These are phyloP conservation scores for Zalaria obscura DNA, from an alignment of 2,329 filamentous ascomycete genomes.

Conservation along the genomic window DNA sequence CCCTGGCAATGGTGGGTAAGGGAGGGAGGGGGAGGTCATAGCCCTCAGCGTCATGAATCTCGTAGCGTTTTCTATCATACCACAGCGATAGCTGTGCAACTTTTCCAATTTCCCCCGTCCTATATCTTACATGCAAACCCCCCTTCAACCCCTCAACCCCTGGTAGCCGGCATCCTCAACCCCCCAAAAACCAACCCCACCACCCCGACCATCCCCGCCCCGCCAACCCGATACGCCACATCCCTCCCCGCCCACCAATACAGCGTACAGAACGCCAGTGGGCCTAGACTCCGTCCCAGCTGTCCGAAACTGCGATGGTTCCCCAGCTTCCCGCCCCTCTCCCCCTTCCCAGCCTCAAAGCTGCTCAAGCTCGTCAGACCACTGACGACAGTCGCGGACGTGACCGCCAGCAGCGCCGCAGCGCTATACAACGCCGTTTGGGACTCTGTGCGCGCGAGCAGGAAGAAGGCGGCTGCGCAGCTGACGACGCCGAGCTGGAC, in stretches of 20 bases:
- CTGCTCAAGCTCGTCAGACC: conserved; percentile 83
- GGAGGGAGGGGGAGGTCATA: no score
- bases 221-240: conserved; percentile 69
- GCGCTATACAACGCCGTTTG: conserved; percentile 83
- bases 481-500: conserved; percentile 67
- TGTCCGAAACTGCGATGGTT: conserved; percentile 72
- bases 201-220: conserved; percentile 65
- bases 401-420: conserved; percentile 72
- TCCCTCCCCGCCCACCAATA: conserved; percentile 98
- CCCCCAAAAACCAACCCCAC: conserved; percentile 54
- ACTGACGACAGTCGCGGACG: conserved; percentile 88
- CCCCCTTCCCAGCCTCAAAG: conserved; percentile 67
- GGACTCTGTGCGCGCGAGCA: conserved; percentile 61
- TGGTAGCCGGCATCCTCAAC: conserved; percentile 46
- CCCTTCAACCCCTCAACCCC: no score
- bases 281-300: conserved; percentile 73
- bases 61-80: no score
- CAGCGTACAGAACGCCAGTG: conserved; percentile 79
- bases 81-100: no score
- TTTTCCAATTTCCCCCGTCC: no score
- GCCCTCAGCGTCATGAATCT: no score
- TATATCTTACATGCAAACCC: no score
- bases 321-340: conserved; percentile 77
- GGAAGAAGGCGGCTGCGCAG: conserved; percentile 65
- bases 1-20: no score